Percentiles rank a stretch among this genome's conserved stretches.
Conservation (phyloP, 495 filamentous ascomycete genomes). For the Parachaetomium inaequale region DNA sequence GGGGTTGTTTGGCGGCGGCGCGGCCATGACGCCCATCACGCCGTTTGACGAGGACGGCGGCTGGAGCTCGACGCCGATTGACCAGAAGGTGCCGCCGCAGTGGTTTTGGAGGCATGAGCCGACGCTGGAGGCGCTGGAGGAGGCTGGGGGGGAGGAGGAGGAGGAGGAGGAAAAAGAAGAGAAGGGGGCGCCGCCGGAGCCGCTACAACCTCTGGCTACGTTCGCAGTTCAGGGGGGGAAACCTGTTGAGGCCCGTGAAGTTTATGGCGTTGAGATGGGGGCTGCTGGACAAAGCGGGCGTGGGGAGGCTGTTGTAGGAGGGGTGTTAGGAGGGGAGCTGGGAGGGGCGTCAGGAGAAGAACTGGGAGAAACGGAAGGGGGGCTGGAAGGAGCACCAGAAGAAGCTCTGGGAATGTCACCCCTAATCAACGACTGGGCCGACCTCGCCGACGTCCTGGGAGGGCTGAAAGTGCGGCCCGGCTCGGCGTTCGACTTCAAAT, state of each 20-base stretch:
- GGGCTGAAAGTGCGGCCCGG: slow-evolving; percentile 17
- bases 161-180: slow-evolving; percentile 6
- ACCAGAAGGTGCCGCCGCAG: slow-evolving; percentile 15
- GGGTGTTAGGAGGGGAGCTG: no score
- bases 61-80: slow-evolving; percentile 18
- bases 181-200: neutral
- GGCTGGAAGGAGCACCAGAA: neutral
- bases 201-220: no score
- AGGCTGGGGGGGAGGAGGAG: slow-evolving; percentile 15
- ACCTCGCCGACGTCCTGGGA: slow-evolving; percentile 15
- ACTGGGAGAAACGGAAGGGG: neutral
- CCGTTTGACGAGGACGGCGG: slow-evolving; percentile 26
- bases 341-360: neutral
- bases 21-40: slow-evolving; percentile 32
- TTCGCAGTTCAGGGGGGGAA: neutral
- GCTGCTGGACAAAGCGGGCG: no score
- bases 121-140: slow-evolving; percentile 12
- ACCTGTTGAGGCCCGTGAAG: no score
- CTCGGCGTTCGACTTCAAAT: slow-evolving; percentile 15
- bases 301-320: no score
- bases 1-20: slow-evolving; percentile 26
- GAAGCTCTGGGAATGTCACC: neutral
- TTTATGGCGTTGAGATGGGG: no score
- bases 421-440: slow-evolving; percentile 12
- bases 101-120: slow-evolving; percentile 26